Evolutionary conservation across 2,329 filamentous ascomycete genomes (phyloP).

Genomic region (Mariannaea elegans): DNA sequence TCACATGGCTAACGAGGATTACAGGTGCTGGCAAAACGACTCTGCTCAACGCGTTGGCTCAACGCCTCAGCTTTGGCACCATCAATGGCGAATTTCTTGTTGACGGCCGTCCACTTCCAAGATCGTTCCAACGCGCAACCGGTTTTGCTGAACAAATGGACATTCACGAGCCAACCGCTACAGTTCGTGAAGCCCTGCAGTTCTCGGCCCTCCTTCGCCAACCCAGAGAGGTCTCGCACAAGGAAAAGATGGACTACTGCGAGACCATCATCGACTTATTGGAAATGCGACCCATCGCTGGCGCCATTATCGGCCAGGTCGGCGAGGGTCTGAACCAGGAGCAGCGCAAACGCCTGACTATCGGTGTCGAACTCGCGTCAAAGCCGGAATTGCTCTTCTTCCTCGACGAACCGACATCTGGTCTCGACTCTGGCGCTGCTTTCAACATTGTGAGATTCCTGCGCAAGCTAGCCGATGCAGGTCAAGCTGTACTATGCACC

Average conservation of each 20-base stretch:
- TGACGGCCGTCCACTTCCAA: slow-evolving; percentile 75
- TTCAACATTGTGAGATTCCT: slow-evolving; percentile 71
- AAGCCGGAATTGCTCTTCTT: slow-evolving; percentile 71
- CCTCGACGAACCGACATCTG: slow-evolving; percentile 69
- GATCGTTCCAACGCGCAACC: slow-evolving; percentile 81
- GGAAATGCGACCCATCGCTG: slow-evolving; percentile 73
- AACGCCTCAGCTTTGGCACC: slow-evolving; percentile 79
- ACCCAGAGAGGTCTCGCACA: slow-evolving; percentile 60
- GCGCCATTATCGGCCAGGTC: slow-evolving; percentile 68
- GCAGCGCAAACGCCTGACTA: slow-evolving; percentile 65
- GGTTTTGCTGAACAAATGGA: slow-evolving; percentile 75
- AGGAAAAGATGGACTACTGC: slow-evolving; percentile 74
- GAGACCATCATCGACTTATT: slow-evolving; percentile 74
- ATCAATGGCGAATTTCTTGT: slow-evolving; percentile 83
- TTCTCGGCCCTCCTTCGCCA: slow-evolving; percentile 74
- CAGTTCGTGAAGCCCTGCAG: slow-evolving; percentile 71
- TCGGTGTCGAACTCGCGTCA: slow-evolving; percentile 64
- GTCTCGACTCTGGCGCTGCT: slow-evolving; percentile 65
- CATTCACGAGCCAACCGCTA: slow-evolving; percentile 72
- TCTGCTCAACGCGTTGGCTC: slow-evolving; percentile 76
- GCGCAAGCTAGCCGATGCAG: slow-evolving; percentile 66
- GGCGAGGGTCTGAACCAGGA: slow-evolving; percentile 70
- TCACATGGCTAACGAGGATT: too few species aligned
- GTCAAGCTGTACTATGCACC: slow-evolving; percentile 67
- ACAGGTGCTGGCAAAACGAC: slow-evolving; percentile 75